These are phyloP conservation scores for Cladobotryum protrusum DNA, from an alignment of 2,329 filamentous ascomycete species.

Conservation along the genomic window DNA sequence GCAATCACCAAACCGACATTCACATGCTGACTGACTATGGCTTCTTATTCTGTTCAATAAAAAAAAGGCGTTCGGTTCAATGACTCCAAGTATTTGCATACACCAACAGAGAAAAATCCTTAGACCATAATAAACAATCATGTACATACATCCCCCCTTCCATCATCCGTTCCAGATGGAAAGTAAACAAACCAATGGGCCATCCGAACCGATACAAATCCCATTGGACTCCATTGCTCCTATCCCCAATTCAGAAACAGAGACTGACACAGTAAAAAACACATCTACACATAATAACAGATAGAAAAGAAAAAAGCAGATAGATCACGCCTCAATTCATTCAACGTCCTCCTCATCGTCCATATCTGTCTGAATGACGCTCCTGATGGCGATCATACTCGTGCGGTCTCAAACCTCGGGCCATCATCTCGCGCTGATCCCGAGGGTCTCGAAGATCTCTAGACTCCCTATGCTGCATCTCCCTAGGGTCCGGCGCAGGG, in stretches of 20 bases:
- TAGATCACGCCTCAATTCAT: not conserved
- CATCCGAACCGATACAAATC: too few species aligned
- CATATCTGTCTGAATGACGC: slow-evolving; percentile 38
- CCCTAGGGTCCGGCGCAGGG: slow-evolving; percentile 26
- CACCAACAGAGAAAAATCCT: too few species aligned
- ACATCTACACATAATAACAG: not conserved
- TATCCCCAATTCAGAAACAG: too few species aligned
- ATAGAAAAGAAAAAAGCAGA: not conserved
- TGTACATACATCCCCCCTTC: not conserved
- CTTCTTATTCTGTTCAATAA: too few species aligned
- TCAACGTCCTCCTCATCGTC: slow-evolving; percentile 27
- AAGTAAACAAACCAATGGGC: not conserved
- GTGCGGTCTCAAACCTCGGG: slow-evolving; percentile 38
- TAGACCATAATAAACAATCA: not conserved
- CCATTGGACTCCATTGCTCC: too few species aligned
- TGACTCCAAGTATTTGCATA: too few species aligned
- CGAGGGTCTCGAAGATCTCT: slow-evolving; percentile 26
- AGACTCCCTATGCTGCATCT: slow-evolving; percentile 32
- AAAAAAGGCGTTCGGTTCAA: too few species aligned
- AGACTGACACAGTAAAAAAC: not conserved
- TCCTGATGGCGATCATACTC: slow-evolving; percentile 36
- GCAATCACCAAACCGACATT: too few species aligned
- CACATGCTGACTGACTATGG: too few species aligned
- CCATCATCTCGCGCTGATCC: slow-evolving; percentile 35
- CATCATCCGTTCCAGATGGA: not conserved